Base-by-base conservation (phyloP, 2,329 filamentous ascomycete genomes). In the Penicillium decumbens region DNA sequence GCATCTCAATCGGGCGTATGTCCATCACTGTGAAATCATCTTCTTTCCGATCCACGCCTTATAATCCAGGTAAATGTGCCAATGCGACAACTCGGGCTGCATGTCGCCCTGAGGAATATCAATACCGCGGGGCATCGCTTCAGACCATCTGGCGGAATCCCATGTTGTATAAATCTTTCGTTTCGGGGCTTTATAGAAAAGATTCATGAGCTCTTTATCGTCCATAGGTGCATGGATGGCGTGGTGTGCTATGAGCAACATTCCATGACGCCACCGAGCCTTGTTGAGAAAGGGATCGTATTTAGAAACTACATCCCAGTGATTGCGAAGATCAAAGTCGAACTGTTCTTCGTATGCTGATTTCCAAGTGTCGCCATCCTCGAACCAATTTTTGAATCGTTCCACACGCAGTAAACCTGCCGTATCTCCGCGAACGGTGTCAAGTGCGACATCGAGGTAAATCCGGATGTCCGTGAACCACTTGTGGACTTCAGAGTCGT, bases 321-420 rank as follows among this genome's bases (percentile, higher is more conserved):
- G 9, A 6, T 38, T 12, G 4, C 9, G 2, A 12, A 38, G 35
- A 24, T 38, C 35, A 2, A 4, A 10, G 4, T 1, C 3, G 8
- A 38, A 38, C 6, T 38, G 28, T 6, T 18, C 18, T 18, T 28
- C 35, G n/a, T 49, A 51, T 15, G 3, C 6, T 12, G 41, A 43
- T 45, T 41, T 15, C 45, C 45, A 49, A 23, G 13, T 24, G 3
- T 8, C 3, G 2, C 37, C 46, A 1, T 41, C 30, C 3, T 30
- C 10, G 9, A 41, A 51, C 49, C 49, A 51, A 12, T 42, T 1
- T 18, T 39, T 25, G 25, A 25, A 51, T 15, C 49, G 25, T 0
- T 49, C 15, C 5, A 38, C 25, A 5, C 49, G 49, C 7, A 51
- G 49, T 5, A 41, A 23, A 2, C 10, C 4, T 1, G 49, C 49